Base-by-base conservation (phyloP, 2,329 filamentous ascomycete genomes). In the Davidsoniella virescens region DNA sequence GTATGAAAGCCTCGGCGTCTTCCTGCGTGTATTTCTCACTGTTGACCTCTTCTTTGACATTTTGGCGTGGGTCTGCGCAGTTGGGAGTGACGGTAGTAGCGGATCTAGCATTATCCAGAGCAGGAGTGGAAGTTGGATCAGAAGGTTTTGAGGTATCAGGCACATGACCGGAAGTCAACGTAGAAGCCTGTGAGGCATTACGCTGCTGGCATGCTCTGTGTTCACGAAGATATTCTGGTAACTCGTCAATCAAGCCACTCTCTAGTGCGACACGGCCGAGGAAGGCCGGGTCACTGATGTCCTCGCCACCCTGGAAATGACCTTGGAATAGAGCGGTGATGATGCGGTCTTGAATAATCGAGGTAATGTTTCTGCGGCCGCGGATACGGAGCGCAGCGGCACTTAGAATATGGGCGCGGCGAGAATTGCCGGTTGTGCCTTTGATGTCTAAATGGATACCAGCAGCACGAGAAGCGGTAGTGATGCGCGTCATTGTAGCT, bases 321-420 rank as follows among this genome's bases (percentile, higher is more conserved):
- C 63, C 65, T 4, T 56, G 56, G 59, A 67, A 70, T 12, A 75
- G 60, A 3, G 59, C 59, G 20, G 67, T 62, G 9, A 71, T 62
- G 10, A 71, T 61, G 9, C 60, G 60, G 33, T 66, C 58, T 56
- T 71, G 68, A 25, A 23, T 42, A 25, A 17, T 9, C 17, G 9
- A 3, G 8, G 25, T 25, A 23, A 41, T 12, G 52, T 18, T 33
- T 54, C 44, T 43, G 51, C 57, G 51, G 41, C 62, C 62, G 56
- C 52, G 59, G 49, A 46, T 56, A 41, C 53, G 56, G 16, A 67
- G 62, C 7, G 67, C 64, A 17, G 70, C 62, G 12, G 67, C 63
- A 17, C 71, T 59, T n/a, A 75, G 65, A 54, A 68, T 66, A 60
- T 74, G 72, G 2, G 66, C 65, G 54, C 64, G 61, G 38, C 66